phyloP scores from a whole-genome alignment of 2,329 filamentous ascomycete species.

The Penicillium sp. region DNA sequence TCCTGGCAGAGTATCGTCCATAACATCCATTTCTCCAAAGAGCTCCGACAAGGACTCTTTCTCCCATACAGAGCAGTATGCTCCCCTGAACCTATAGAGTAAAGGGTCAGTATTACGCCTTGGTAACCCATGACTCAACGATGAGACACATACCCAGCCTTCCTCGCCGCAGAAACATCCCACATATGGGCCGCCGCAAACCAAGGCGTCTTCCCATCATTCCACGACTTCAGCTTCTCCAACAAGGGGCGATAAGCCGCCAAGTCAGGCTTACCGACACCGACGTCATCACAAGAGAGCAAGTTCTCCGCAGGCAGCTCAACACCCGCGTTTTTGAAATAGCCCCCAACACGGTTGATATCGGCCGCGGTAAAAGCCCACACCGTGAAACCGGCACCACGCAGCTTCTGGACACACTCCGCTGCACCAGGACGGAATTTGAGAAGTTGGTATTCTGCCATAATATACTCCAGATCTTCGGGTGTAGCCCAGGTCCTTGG shows the following conservation, averaged over 20 bases:
- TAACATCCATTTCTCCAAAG: conserved; percentile 32
- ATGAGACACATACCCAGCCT: conserved; percentile 21
- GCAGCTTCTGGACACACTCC: conserved; percentile 40
- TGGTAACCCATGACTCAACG: neutral
- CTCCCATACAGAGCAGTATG: conserved; percentile 25
- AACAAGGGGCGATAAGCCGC: conserved; percentile 25
- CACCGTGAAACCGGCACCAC: conserved; percentile 28
- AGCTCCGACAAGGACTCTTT: conserved; percentile 24
- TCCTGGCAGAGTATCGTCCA: conserved; percentile 23
- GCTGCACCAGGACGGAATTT: conserved; percentile 36
- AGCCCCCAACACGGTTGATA: conserved; percentile 24
- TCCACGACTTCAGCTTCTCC: conserved; percentile 17
- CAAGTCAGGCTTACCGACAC: conserved; percentile 30
- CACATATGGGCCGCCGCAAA: conserved; percentile 34
- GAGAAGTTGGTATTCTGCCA: conserved; percentile 34
- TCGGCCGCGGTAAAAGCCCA: conserved; percentile 32
- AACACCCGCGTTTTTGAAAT: conserved; percentile 26
- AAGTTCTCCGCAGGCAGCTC: conserved; percentile 25
- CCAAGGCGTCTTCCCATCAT: conserved; percentile 24
- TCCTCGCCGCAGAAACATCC: conserved; percentile 29
- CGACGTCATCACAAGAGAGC: conserved; percentile 26
- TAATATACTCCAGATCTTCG: conserved; percentile 39
- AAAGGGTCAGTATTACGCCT: neutral
- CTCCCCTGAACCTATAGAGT: conserved; percentile 23
- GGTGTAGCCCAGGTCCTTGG: conserved; percentile 39